A percentile compares a stretch with the other conserved stretches of the same genome.
phyloP scores from a whole-genome alignment of 208 protist genomes.

The Leishmania aethiopica region DNA sequence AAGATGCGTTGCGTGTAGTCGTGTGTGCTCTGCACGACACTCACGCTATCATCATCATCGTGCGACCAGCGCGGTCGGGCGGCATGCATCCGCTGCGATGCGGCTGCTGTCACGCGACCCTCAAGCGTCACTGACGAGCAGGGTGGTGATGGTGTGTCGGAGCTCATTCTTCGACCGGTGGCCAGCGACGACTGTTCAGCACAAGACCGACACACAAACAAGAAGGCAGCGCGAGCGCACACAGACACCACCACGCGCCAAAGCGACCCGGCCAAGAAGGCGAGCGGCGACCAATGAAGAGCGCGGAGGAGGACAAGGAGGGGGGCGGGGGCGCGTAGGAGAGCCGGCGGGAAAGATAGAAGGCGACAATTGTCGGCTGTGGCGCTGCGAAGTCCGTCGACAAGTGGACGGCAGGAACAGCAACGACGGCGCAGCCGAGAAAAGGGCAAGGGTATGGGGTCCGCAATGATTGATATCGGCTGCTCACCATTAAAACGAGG shows the following conservation, averaged over 20 bases:
- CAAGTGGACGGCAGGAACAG: background rate
- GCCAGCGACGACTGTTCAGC: background rate
- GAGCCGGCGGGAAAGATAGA: background rate
- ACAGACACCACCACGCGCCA: too few species aligned
- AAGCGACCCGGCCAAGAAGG: background rate
- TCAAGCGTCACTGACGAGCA: conserved; percentile 2
- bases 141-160: background rate
- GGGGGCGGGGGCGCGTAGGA: background rate
- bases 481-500: background rate
- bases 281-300: background rate
- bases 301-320: background rate
- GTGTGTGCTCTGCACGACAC: conserved; percentile 63
- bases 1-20: conserved; percentile 52
- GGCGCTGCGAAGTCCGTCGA: background rate
- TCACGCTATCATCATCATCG: conserved; percentile 39
- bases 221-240: too few species aligned
- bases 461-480: background rate
- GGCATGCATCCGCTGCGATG: conserved; percentile 4
- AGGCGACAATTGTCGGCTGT: background rate
- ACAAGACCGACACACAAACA: background rate
- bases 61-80: conserved; percentile 26
- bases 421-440: background rate
- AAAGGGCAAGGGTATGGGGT: background rate
- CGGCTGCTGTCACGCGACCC: background rate
- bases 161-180: background rate